A percentile compares a stretch with the other conserved stretches of the same genome.
phyloP scores from a whole-genome alignment of 129 eudicot species.

The Flaveria ramosissima region DNA sequence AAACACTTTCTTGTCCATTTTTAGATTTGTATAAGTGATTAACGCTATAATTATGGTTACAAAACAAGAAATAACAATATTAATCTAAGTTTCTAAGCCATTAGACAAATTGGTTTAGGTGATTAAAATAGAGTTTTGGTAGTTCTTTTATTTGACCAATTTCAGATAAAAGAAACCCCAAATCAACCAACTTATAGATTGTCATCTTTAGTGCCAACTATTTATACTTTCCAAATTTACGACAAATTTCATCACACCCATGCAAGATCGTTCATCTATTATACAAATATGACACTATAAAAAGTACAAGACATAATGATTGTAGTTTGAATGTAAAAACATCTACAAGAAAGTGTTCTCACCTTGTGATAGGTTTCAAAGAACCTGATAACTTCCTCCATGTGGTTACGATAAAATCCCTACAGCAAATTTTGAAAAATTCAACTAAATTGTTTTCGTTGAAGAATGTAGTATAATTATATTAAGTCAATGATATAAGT shows the following conservation, averaged over 20 bases:
- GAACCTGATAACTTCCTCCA: conserved; percentile 95
- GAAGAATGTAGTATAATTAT: not conserved
- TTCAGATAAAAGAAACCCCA: not conserved
- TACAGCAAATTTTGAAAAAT: conserved; percentile 36
- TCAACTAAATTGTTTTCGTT: conserved; percentile 7
- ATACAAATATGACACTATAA: not conserved
- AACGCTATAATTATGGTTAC: not conserved
- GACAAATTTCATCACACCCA: not conserved
- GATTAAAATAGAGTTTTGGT: not conserved
- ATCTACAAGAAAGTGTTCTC: conserved; percentile 5
- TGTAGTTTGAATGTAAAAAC: not conserved
- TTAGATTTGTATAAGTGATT: not conserved
- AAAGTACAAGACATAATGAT: conserved; percentile 9
- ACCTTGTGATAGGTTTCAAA: conserved; percentile 97
- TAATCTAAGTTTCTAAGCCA: not conserved
- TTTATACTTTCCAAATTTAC: conserved; percentile 1
- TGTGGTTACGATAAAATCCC: conserved; percentile 96
- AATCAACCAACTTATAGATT: not conserved
- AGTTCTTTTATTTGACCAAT: not conserved
- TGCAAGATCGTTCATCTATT: not conserved
- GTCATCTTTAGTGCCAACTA: not conserved
- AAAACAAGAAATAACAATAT: not conserved
- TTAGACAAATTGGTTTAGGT: not conserved
- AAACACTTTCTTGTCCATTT: conserved; percentile 4
- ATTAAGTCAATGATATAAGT: not conserved